Base-by-base conservation (phyloP, 345 rosid species). In the Brassica rapa region DNA sequence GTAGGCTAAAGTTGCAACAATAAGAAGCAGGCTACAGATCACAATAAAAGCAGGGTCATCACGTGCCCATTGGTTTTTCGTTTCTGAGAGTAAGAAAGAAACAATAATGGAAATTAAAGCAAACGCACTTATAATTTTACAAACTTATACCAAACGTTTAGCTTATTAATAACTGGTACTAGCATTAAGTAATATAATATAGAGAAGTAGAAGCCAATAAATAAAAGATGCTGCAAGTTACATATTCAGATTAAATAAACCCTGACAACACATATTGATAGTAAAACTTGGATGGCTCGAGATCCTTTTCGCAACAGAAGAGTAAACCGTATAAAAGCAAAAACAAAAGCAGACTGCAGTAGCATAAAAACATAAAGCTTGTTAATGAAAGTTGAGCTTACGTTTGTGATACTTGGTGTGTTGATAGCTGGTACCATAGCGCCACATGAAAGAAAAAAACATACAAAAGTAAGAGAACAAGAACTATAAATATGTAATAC, bases 41-140 rank as follows among this genome's bases (percentile, higher is more conserved):
- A 93, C 99, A 81, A 91, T 85, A 89, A 96, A 96, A 43, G 99
- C 99, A 73, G 99, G 99, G 83, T 96, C 99, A 25, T 96, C 99
- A 66, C 99, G 98, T 71, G 99, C 99, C 99, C 99, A 96, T 81
- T 96, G 99, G 85, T 96, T 96, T 85, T 96, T 96, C 76, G 99
- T 96, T 89, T 96, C 99, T 96, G 93, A 74, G 62, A 81, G 67
- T 71, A 66, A 56, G 41, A 77, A 68, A 14, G 19, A 76, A 19
- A 71, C 8, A 51, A 68, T 21, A 63, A 51, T 5, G 53, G 43
- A 72, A 53, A 56, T 68, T 63, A 66, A 74, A 56, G 70, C 23
- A 73, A 56, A 53, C 46, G 55, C 56, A 77, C 49, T 14, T 46
- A n/a, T 60, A 62, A 27, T 27, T 53, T 67, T 12, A 67, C 61